Percentiles rank a stretch among this genome's conserved stretches.
Evolutionary conservation across 2,329 filamentous ascomycete species (phyloP).

Genomic region (Byssoonygena ceratinophila): DNA sequence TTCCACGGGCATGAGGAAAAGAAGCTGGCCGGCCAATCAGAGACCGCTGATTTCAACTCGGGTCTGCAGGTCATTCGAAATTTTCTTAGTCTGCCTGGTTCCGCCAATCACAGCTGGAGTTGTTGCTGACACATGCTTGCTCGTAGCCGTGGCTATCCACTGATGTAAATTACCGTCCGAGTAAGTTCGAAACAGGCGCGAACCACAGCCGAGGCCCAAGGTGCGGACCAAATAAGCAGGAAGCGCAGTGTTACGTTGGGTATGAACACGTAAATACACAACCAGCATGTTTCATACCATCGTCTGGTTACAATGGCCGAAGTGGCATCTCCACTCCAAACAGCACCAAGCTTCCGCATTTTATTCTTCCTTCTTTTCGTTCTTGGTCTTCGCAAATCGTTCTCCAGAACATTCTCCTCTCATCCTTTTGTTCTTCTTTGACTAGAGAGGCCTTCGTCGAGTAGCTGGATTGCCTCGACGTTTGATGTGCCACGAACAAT

Average conservation of each 20-base stretch:
- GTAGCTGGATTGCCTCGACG: constrained; percentile 24
- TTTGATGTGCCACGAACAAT: constrained; percentile 27
- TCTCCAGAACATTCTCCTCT: constrained; percentile 26
- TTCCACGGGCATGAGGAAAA: constrained; percentile 7
- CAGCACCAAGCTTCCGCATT: constrained; percentile 13
- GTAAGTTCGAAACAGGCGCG: background rate
- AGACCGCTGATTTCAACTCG: constrained; percentile 12
- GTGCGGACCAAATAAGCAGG: background rate
- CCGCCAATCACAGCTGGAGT: constrained; percentile 4
- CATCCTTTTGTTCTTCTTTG: constrained; percentile 28
- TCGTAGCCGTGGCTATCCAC: constrained; percentile 5
- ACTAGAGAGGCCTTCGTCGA: constrained; percentile 22
- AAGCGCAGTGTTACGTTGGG: background rate
- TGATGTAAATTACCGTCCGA: constrained; percentile 4
- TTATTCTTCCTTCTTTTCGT: constrained; percentile 14
- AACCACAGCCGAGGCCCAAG: constrained; percentile 4
- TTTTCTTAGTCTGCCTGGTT: constrained; percentile 11
- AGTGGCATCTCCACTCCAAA: constrained; percentile 7
- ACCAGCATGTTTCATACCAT: background rate
- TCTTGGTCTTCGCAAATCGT: constrained; percentile 29
- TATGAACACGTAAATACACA: background rate
- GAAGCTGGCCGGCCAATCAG: constrained; percentile 11
- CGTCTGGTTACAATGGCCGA: constrained; percentile 6
- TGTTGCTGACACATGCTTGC: constrained; percentile 14
- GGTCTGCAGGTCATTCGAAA: constrained; percentile 18